phyloP scores from a whole-genome alignment of 306 rosid species.

The Medicago arabica region DNA sequence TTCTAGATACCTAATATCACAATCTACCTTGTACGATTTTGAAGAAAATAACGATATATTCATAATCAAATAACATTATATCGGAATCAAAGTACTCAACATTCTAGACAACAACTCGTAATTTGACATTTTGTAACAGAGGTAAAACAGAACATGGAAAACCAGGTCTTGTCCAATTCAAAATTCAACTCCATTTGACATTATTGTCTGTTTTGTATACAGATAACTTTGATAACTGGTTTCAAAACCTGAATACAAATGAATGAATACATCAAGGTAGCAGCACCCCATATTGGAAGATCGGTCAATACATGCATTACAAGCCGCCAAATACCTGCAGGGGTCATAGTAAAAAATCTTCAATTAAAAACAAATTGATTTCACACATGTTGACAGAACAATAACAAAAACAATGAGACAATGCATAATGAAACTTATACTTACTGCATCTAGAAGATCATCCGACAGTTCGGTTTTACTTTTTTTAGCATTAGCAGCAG shows the following conservation, averaged over 20 bases:
- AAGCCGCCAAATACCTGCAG: conserved; percentile 79
- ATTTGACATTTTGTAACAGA: not conserved
- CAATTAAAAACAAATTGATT: conserved; percentile 11
- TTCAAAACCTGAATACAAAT: conserved; percentile 21
- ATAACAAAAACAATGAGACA: too few relatives aligned
- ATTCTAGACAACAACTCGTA: not conserved
- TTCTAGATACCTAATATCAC: too few relatives aligned
- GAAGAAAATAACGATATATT: not conserved
- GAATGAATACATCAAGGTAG: conserved; percentile 32
- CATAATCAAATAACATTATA: not conserved
- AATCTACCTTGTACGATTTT: too few relatives aligned
- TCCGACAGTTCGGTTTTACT: conserved; percentile 59
- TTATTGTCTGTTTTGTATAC: not conserved
- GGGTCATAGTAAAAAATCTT: conserved; percentile 16
- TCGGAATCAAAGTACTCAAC: not conserved
- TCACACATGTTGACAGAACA: not conserved
- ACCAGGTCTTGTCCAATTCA: conserved; percentile 1
- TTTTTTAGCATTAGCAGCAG: conserved; percentile 40
- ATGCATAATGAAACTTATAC: conserved; percentile 48
- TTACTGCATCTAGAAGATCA: conserved; percentile 69
- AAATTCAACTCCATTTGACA: conserved; percentile 14
- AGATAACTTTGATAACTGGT: conserved; percentile 20
- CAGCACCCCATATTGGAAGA: conserved; percentile 7
- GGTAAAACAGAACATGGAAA: not conserved
- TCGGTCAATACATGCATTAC: conserved; percentile 36